Percentiles rank a stretch among this genome's conserved stretches.
These are phyloP conservation scores for Fusarium sp. DNA, from an alignment of 2,329 filamentous ascomycete genomes.

Conservation along the genomic window DNA sequence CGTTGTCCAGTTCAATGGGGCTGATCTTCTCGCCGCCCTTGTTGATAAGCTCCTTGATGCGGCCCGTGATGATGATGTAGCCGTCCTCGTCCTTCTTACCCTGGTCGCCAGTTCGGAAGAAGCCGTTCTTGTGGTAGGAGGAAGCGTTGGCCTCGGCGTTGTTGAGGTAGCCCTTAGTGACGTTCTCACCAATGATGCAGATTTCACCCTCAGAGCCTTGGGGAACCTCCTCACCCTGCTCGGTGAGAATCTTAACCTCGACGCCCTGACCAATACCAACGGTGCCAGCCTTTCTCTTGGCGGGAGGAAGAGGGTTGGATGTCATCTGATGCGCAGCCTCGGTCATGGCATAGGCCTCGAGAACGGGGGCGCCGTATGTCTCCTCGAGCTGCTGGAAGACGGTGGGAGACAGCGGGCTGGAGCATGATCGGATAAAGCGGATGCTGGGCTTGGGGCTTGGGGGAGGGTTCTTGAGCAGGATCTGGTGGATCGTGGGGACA, in stretches of 20 bases:
- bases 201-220: conserved; percentile 84
- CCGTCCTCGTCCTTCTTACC: conserved; percentile 84
- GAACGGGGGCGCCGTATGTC: conserved; percentile 81
- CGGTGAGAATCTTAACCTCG: conserved; percentile 81
- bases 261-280: conserved; percentile 89
- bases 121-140: conserved; percentile 80
- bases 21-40: conserved; percentile 92
- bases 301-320: conserved; percentile 78
- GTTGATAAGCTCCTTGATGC: conserved; percentile 94
- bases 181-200: conserved; percentile 84
- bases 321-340: conserved; percentile 91
- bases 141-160: conserved; percentile 81
- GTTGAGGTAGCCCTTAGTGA: conserved; percentile 88
- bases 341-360: conserved; percentile 94
- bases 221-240: conserved; percentile 74
- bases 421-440: conserved; percentile 90
- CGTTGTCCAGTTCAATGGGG: conserved; percentile 89
- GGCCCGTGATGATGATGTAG: conserved; percentile 88
- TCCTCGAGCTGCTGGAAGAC: conserved; percentile 84
- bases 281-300: conserved; percentile 81
- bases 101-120: conserved; percentile 91
- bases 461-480: conserved; percentile 79
- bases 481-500: conserved; percentile 93
- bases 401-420: conserved; percentile 84
- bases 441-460: conserved; percentile 79